Conservation (phyloP, 1,284 basidiomycete genomes). For the Apiotrichum sp. region DNA sequence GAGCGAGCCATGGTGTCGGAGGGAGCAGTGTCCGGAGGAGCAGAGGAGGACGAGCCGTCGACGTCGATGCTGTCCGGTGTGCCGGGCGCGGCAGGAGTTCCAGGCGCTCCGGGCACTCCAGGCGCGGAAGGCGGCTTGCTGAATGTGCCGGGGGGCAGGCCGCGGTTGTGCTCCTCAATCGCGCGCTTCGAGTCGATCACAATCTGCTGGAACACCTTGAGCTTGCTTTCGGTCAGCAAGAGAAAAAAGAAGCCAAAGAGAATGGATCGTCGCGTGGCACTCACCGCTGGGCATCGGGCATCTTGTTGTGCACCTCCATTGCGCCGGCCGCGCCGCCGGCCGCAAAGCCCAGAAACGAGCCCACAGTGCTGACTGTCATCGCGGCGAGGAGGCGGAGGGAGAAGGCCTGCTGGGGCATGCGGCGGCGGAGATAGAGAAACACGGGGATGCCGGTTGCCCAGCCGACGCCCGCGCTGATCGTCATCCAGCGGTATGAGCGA, state of each 20-base stretch:
- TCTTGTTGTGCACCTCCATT: constrained; percentile 28
- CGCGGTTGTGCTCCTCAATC: constrained; percentile 12
- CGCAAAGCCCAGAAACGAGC: constrained; percentile 32
- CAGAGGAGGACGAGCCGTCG: background rate
- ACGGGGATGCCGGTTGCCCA: constrained; percentile 18
- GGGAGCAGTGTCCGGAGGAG: too few species aligned
- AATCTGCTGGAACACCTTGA: constrained; percentile 33
- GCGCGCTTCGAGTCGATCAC: constrained; percentile 23
- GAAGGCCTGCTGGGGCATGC: background rate
- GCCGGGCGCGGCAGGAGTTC: background rate
- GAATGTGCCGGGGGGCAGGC: constrained; percentile 11
- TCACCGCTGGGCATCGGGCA: constrained; percentile 31
- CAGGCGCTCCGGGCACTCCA: too few species aligned
- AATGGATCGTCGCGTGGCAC: constrained; percentile 1
- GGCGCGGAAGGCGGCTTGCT: background rate
- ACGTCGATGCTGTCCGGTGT: constrained; percentile 2
- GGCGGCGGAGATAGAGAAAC: constrained; percentile 14
- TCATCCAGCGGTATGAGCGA: constrained; percentile 28
- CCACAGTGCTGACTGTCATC: constrained; percentile 15
- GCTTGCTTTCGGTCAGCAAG: constrained; percentile 23
- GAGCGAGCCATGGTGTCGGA: background rate
- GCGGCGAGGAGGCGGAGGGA: constrained; percentile 3
- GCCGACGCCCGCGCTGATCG: constrained; percentile 18
- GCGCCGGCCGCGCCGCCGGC: constrained; percentile 29
- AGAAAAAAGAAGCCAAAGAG: too few species aligned